These are phyloP conservation scores for Hanseniaspora mollemarum DNA, from an alignment of 805 yeast genomes.

Conservation along the genomic window DNA sequence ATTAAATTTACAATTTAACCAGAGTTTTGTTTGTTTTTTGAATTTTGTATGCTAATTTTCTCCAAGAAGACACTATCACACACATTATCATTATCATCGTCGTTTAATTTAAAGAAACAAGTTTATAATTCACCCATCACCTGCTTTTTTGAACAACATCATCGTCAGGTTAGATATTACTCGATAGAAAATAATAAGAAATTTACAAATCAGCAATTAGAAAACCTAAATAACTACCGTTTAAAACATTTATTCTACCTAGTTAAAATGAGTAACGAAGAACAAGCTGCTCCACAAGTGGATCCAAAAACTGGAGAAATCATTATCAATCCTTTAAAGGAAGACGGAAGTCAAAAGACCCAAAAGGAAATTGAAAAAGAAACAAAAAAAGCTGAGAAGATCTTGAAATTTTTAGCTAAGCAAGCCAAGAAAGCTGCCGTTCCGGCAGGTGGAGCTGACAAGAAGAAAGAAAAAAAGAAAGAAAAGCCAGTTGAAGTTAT, in stretches of 20 bases:
- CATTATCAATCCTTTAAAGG: conserved; percentile 31
- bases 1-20: too few species aligned
- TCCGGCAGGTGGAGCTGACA: conserved; percentile 31
- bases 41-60: background rate
- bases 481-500: conserved; percentile 57
- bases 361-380: conserved; percentile 79
- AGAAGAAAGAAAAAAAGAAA: conserved; percentile 56
- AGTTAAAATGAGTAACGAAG: conserved; percentile 14
- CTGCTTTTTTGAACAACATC: background rate
- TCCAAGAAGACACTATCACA: background rate
- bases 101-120: background rate
- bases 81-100: background rate
- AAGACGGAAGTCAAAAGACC: conserved; percentile 46
- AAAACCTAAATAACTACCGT: conserved; percentile 5
- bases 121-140: background rate
- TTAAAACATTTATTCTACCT: conserved; percentile 2
- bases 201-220: background rate
- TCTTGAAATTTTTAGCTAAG: conserved; percentile 77
- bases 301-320: conserved; percentile 31
- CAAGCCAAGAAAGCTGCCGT: conserved; percentile 49
- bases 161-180: background rate
- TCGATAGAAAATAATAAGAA: background rate
- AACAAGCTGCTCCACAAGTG: conserved; percentile 25
- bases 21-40: background rate
- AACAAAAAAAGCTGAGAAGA: conserved; percentile 75